Conservation (phyloP, 1,284 basidiomycete species). For the Cronartium quercuum region DNA sequence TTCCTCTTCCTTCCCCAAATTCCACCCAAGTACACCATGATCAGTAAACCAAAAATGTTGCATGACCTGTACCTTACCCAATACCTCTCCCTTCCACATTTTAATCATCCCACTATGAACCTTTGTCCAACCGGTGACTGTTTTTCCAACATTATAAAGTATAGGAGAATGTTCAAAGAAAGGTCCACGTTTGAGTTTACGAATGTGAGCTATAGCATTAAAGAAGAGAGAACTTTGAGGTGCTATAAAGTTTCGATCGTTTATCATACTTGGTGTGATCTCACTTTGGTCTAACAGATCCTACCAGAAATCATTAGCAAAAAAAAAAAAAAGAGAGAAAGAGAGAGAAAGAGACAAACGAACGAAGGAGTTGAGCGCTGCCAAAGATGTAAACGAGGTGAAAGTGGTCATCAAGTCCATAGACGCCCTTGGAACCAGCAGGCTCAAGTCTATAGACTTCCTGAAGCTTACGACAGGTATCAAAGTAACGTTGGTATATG, state of each 20-base stretch:
- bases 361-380: conserved; percentile 69
- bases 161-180: conserved; percentile 58
- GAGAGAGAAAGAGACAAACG: conserved; percentile 25
- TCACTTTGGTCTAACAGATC: conserved; percentile 6
- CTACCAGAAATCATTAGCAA: background rate
- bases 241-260: background rate
- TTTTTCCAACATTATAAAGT: conserved; percentile 73
- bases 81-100: conserved; percentile 96
- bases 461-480: conserved; percentile 77
- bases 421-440: conserved; percentile 94
- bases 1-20: background rate
- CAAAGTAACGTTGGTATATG: conserved; percentile 69
- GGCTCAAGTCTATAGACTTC: conserved; percentile 87
- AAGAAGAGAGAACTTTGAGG: conserved; percentile 57
- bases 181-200: conserved; percentile 44
- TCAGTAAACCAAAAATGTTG: conserved; percentile 66
- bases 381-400: conserved; percentile 69
- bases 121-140: conserved; percentile 80
- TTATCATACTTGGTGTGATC: background rate
- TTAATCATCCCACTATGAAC: conserved; percentile 83
- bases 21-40: conserved; percentile 5
- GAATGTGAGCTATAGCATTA: conserved; percentile 23
- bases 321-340: background rate
- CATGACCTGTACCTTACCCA: conserved; percentile 90
- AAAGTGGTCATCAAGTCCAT: conserved; percentile 90